A percentile compares a stretch with the other conserved stretches of the same genome.
Evolutionary conservation across 495 filamentous ascomycete genomes (phyloP).

Genomic region (Aspergillus campestris): DNA sequence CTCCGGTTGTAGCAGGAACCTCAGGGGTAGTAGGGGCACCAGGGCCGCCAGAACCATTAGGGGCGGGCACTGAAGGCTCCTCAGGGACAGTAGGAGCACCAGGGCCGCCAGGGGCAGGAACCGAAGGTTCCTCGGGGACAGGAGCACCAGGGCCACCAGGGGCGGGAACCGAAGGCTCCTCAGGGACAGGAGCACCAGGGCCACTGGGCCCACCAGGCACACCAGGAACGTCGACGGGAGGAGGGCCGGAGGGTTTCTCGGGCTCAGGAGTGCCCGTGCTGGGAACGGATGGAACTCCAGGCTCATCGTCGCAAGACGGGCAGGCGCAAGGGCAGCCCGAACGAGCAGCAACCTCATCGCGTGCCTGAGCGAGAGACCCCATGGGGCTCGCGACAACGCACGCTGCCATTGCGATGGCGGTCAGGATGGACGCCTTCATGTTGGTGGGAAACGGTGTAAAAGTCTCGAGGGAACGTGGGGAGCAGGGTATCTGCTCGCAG

Average conservation of each 20-base stretch:
- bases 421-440: conserved; percentile 14
- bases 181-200: neutral
- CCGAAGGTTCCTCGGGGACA: neutral
- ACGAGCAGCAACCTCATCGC: conserved; percentile 1
- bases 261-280: too few species aligned
- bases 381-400: conserved; percentile 11
- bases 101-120: neutral
- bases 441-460: neutral
- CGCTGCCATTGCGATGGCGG: conserved; percentile 13
- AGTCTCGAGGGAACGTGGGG: conserved; percentile 3
- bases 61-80: neutral
- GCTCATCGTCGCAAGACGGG: neutral
- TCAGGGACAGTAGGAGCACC: neutral
- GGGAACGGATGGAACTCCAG: too few species aligned
- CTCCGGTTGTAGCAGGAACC: neutral
- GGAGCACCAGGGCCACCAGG: neutral
- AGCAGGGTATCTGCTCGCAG: conserved; percentile 4
- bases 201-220: too few species aligned
- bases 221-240: too few species aligned
- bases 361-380: neutral
- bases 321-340: neutral
- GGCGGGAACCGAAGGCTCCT: neutral
- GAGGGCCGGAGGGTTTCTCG: too few species aligned
- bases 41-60: too few species aligned
- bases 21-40: neutral